Base-by-base conservation (phyloP, 148 eudicot species). In the Chenopodium formosanum region DNA sequence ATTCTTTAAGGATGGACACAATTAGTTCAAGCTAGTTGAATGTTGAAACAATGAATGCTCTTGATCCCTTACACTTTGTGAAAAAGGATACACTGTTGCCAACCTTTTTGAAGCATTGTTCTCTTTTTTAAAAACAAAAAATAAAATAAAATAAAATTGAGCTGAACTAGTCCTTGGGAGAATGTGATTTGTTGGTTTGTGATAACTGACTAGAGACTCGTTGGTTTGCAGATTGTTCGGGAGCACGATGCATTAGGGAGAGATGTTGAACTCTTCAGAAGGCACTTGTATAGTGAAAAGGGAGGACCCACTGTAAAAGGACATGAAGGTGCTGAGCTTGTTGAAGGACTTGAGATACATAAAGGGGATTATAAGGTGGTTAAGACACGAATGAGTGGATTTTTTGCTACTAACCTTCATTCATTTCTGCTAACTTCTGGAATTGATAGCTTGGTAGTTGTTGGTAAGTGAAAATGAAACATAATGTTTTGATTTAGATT, bases 231-330 rank as follows among this genome's bases (percentile, higher is more conserved):
- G 98, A 95, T 96, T 81, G 98, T 96, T 46, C 95, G 99, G 25
- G 99, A 96, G 83, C 99, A 94, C 84, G 99, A 97, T 84, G 89
- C 94, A 19, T 83, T 88, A 67, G 99, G 99, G 79, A 91, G 98
- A 84, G 98, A 97, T 76, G 99, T 92, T 71, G 99, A 97, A 76
- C 82, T 91, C 70, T 97, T 97, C 66, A 93, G 99, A 10, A 84
- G 86, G 83, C 97, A 97, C 83, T 77, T 88, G 63, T 97, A 94
- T 71, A 70, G 86, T 65, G 92, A 84, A 25, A 86, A 91, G 80
- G 83, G 84, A 27, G 95, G 93, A 67, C 98, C 97, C 4, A 84
- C 92, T 23, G 89, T 89, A 27, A 92, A 88, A 87, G 95, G 95
- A 17, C 85, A 87, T 80, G 82, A 63, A 58, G 99, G 99, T 60